Base-by-base conservation (phyloP, 1,284 basidiomycete genomes). In the Ustilago esculenta region DNA sequence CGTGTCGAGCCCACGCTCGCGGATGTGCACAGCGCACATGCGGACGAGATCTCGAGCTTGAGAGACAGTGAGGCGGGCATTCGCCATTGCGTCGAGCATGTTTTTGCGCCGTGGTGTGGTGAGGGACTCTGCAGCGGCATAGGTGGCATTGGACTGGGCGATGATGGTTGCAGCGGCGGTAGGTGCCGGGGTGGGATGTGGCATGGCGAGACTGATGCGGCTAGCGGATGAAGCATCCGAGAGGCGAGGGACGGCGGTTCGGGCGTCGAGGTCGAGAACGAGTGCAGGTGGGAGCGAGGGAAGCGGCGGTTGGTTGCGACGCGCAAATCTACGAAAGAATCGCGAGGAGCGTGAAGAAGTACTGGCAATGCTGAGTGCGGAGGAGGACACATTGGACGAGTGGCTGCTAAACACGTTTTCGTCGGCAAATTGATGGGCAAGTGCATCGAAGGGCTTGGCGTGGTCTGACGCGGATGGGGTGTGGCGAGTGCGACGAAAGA, bases 1-100 rank as follows among this genome's bases (percentile, higher is more conserved):
- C 0, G 70, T 78, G 27, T 72, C 76, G 17, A 78, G 58, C 3
- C 76, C 76, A 11, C 72, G 44, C 32, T 64, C 54, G 43, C 65
- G 54, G 25, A 75, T 69, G 5, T 75, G 68, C 20, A 55, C 18
- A 0, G 56, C 60, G 27, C 69, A 75, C 48, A 72, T 52, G 23
- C 63, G 56, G 15, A 70, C 42, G 27, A 75, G 41, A 20, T 59
- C 64, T 15, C 60, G 34, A 0, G 52, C 43, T 36, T 66, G 55
- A 0, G 18, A 8, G 5, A 72, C 59, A 20, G 65, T 36, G 18
- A 75, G 51, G 5, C 63, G 56, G 1, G 69, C 72, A 21, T 72
- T 72, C 3, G 55, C 37, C 14, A 75, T 40, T 7, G 64, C 60
- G 4, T 75, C 69, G 33, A 75, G 42, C 54, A 58, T 66, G 20